phyloP scores from a whole-genome alignment of 805 yeast species.

The Candida cerambycidarum region DNA sequence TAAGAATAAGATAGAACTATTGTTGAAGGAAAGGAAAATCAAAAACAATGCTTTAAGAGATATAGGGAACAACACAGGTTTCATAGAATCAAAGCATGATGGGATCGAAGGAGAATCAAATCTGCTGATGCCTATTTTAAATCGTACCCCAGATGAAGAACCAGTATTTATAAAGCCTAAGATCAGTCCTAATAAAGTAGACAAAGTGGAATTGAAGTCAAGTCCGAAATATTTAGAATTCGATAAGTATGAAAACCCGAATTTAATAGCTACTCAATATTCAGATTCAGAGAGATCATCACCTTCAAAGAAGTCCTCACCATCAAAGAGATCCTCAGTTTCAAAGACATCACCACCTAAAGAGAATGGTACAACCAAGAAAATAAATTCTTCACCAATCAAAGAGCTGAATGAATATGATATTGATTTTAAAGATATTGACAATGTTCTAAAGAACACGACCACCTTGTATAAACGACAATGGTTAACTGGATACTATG shows the following conservation, averaged over 20 bases:
- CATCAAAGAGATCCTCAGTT: not conserved
- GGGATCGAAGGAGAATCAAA: not conserved
- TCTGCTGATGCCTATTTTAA: too few species aligned
- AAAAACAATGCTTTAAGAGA: not conserved
- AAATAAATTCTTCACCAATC: not conserved
- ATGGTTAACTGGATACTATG: constrained; percentile 26
- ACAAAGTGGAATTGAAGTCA: not conserved
- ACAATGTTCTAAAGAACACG: not conserved
- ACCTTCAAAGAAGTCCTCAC: not conserved
- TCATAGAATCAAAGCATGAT: not conserved
- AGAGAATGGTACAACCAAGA: not conserved
- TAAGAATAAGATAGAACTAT: constrained; percentile 8
- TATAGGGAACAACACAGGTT: not conserved
- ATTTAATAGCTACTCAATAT: constrained; percentile 15
- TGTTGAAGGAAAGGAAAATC: not conserved
- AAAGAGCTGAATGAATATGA: constrained; percentile 3
- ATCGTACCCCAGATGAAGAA: not conserved
- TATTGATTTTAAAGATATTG: not conserved
- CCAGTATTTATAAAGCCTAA: not conserved
- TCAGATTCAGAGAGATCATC: constrained; percentile 11
- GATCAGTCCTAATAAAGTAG: not conserved
- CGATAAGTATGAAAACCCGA: constrained; percentile 6
- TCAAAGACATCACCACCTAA: too few species aligned
- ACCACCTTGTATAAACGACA: constrained; percentile 37
- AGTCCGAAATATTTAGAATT: constrained; percentile 3